Conservation (phyloP, 2,329 filamentous ascomycete species). For the Chrysoporthe puriensis region DNA sequence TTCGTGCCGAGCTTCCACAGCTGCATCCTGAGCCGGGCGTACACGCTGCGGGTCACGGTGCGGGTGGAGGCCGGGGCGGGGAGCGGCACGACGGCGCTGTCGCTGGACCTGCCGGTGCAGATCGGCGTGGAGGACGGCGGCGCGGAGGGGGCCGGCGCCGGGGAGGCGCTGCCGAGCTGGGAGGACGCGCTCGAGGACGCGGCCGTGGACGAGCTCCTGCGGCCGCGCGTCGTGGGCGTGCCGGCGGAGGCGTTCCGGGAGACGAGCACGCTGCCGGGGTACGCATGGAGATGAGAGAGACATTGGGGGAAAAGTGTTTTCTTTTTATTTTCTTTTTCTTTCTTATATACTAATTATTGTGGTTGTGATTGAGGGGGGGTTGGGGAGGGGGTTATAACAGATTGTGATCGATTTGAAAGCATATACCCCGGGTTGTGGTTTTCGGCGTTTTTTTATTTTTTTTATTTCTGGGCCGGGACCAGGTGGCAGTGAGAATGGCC, state of each 20-base stretch:
- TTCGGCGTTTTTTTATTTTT: neutral
- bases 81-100: conserved; percentile 47
- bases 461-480: neutral
- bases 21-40: conserved; percentile 60
- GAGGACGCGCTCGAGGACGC: conserved; percentile 52
- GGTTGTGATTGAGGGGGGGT: neutral
- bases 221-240: conserved; percentile 47
- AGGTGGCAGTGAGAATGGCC: neutral
- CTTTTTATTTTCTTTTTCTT: neutral
- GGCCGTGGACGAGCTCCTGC: conserved; percentile 48
- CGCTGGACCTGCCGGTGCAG: conserved; percentile 55
- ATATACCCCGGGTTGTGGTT: neutral
- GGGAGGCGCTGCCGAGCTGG: conserved; percentile 51
- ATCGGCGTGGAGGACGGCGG: conserved; percentile 47
- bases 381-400: neutral
- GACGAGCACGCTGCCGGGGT: conserved; percentile 36
- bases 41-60: conserved; percentile 53
- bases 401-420: neutral
- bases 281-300: conserved; percentile 25
- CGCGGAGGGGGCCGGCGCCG: conserved; percentile 24
- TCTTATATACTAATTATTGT: neutral
- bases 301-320: neutral
- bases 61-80: conserved; percentile 36
- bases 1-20: conserved; percentile 63
- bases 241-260: conserved; percentile 30